Percentiles rank a stretch among this genome's conserved stretches.
Conservation (phyloP, 2,329 filamentous ascomycete species). For the Daldinia eschscholtzii region DNA sequence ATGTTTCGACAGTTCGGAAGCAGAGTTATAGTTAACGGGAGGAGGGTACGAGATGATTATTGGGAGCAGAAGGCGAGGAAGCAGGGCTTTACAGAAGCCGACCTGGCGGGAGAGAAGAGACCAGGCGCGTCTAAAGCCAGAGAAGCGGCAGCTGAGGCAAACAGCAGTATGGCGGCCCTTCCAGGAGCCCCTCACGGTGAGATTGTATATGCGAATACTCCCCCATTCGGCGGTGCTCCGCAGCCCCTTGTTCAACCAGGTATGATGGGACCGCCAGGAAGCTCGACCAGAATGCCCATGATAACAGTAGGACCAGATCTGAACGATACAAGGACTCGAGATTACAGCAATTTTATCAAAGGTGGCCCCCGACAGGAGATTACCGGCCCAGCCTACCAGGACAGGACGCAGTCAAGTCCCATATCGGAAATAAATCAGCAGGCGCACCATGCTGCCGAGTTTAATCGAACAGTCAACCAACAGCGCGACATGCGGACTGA, state of each 20-base stretch:
- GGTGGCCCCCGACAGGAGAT: slow-evolving; percentile 91
- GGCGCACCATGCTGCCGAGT: slow-evolving; percentile 89
- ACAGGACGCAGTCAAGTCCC: slow-evolving; percentile 81
- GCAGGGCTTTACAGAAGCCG: slow-evolving; percentile 97
- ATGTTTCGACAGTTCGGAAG: slow-evolving; percentile 99
- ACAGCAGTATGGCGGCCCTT: slow-evolving; percentile 66
- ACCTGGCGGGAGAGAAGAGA: slow-evolving; percentile 94
- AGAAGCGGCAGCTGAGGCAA: slow-evolving; percentile 81
- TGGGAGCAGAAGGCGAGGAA: slow-evolving; percentile 98
- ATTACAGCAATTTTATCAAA: slow-evolving; percentile 82
- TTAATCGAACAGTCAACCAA: slow-evolving; percentile 85
- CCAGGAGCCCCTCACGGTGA: slow-evolving; percentile 81
- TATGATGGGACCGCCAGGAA: slow-evolving; percentile 75
- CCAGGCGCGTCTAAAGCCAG: slow-evolving; percentile 91
- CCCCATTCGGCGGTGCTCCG: slow-evolving; percentile 74
- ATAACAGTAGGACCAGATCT: slow-evolving; percentile 85
- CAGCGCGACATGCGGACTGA: slow-evolving; percentile 83
- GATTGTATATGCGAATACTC: slow-evolving; percentile 86
- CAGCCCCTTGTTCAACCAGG: slow-evolving; percentile 79
- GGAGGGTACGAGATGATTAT: slow-evolving; percentile 95
- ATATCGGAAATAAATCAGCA: slow-evolving; percentile 86
- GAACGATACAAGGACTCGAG: slow-evolving; percentile 80
- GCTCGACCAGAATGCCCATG: slow-evolving; percentile 81
- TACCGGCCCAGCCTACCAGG: slow-evolving; percentile 87
- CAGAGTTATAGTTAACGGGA: slow-evolving; percentile 88